Conservation (phyloP, 1,139 yeast genomes). For the Blastobotrys elegans region DNA sequence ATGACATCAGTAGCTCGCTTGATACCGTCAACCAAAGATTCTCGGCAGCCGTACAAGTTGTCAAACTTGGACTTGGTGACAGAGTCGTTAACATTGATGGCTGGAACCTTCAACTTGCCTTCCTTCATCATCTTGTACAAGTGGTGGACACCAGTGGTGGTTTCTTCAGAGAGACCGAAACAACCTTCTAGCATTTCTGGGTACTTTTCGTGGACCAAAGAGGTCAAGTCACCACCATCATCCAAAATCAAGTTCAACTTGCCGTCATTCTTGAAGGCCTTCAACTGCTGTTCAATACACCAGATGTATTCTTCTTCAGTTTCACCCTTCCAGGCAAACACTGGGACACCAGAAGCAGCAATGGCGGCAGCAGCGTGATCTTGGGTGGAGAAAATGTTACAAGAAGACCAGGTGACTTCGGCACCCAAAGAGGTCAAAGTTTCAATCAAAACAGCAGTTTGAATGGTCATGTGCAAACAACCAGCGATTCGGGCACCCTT, state of each 20-base stretch:
- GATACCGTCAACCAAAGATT: slow-evolving; percentile 97
- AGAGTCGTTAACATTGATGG: slow-evolving; percentile 98
- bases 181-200: slow-evolving; percentile 96
- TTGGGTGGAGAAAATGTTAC: slow-evolving; percentile 99
- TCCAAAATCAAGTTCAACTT: slow-evolving; percentile 96
- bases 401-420: slow-evolving; percentile 99
- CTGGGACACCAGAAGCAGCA: slow-evolving; percentile 99
- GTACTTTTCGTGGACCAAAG: slow-evolving; percentile 95
- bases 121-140: slow-evolving; percentile 95
- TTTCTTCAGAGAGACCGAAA: slow-evolving; percentile 97
- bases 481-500: slow-evolving; percentile 99
- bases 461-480: slow-evolving; percentile 99
- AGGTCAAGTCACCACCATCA: slow-evolving; percentile 99
- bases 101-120: slow-evolving; percentile 92
- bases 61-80: slow-evolving; percentile 99
- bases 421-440: slow-evolving; percentile 98
- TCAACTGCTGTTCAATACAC: slow-evolving; percentile 99
- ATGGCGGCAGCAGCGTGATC: slow-evolving; percentile 99
- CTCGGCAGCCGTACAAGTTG: slow-evolving; percentile 99
- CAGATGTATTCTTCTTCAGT: slow-evolving; percentile 99
- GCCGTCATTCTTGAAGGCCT: slow-evolving; percentile 95
- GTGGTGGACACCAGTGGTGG: slow-evolving; percentile 99
- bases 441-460: slow-evolving; percentile 98
- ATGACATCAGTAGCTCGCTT: slow-evolving; percentile 99
- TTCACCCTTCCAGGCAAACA: slow-evolving; percentile 99